Evolutionary conservation across 2,329 filamentous ascomycete species (phyloP), one percentile per base, ranked within the genome.

Genomic region (Colletotrichum trifolii): DNA sequence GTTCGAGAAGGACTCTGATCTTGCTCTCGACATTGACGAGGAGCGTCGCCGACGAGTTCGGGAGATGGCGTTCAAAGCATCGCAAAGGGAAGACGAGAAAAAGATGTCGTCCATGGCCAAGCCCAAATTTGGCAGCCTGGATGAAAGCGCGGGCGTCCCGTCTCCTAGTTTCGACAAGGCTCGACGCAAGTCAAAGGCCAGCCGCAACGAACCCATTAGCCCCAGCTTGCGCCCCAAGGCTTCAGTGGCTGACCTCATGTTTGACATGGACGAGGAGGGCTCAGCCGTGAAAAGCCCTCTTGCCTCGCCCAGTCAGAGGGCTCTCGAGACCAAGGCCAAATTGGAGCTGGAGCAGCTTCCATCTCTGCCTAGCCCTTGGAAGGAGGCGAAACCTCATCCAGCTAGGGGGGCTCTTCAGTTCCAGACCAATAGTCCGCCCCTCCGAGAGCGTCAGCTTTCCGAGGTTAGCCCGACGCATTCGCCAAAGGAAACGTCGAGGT

Each of bases 251-350:
- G 94, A 97, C 70, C 83, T 97, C 59, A 97, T 97, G 76, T 97
- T 97, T 73, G 89, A 93, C 69, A 97, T 97, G 94, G 95, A 97
- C 64, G 94, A 96, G 42, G 93, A 94, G 47, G 84, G 83, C 9
- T 68, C 71, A 0, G 71, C 75, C 7, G 70, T 69, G 1, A 67
- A 68, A 34, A 80, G 75, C 53, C 74, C 77, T 3, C 53, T 58
- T 8, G 11, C 57, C 4, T 66, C 61, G 2, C 68, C 67, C 12
- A 46, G 38, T 10, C 64, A 64, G 34, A 58, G 39, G 39, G 50
- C 54, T 53, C 45, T 48, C 6, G 50, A 55, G 15, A 43, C n/a
- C 38, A 64, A 53, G 49, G 25, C 33, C 42, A 53, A 43, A 36
- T 40, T 48, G 8, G 58, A 42, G 43, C n/a, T 38, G 15, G 60